Base-by-base conservation (phyloP, 2,329 filamentous ascomycete genomes). In the Fusarium sp. region DNA sequence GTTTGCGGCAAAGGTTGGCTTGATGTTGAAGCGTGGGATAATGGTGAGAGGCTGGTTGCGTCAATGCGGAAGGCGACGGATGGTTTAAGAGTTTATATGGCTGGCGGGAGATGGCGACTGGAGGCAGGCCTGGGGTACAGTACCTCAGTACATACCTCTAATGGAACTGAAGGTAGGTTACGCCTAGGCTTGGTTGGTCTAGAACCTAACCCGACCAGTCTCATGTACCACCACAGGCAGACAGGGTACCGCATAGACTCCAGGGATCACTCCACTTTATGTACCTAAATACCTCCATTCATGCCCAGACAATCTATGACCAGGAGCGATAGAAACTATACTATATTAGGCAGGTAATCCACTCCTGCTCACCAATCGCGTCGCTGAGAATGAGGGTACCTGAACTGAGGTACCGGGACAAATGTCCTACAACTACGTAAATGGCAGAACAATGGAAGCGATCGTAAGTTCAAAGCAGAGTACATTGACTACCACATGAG, bases 61-160 rank as follows among this genome's bases (percentile, higher is more conserved):
- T 71, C 34, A 52, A 65, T 69, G 60, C 38, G 41, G 43, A 65
- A 29, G 46, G 45, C 22, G 55, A 65, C 38, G 67, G 38, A 48
- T 49, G 44, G 24, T 24, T 54, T 62, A 53, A 58, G 68, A 53
- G 60, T 65, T 71, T 65, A 71, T 65, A 69, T 58, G 64, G 40
- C 41, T 43, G 40, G 58, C 44, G 41, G 55, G 66, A 38, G 51
- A 66, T 55, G 62, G 63, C 62, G 40, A 58, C 34, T 38, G 34
- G 34, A 38, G 34, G 18, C 34, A 38, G 34, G 34, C 18, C 34
- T 38, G 34, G 34, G 34, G 34, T 38, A 18, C 18, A n/a, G 34
- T n/a, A n/a, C 34, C 18, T 38, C n/a, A 12, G 34, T 38, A 38
- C 34, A 38, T 38, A 12, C 34, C 18, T 38, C 9, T 38, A 38